phyloP scores from a whole-genome alignment of 176 grass and related monocot species.

The Lolium multiflorum region DNA sequence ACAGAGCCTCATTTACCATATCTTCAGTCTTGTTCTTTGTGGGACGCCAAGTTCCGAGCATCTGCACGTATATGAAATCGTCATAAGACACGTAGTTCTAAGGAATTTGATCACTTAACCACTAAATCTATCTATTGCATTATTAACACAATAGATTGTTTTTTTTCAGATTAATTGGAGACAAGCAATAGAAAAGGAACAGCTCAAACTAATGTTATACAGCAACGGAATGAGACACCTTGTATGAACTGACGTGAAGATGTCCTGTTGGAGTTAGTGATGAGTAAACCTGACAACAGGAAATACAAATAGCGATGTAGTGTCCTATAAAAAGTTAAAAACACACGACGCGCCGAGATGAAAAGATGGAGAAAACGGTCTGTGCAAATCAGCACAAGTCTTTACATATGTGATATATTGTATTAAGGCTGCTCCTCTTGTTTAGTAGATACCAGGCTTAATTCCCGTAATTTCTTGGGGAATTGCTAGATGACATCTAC shows the following conservation, averaged over 20 bases:
- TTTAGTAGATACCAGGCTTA: not conserved
- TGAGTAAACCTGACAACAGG: not conserved
- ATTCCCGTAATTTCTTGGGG: not conserved
- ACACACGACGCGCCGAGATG: not conserved
- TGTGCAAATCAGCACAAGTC: not conserved
- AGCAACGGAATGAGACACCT: not conserved
- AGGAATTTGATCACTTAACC: not conserved
- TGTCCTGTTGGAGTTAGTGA: not conserved
- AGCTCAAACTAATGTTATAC: not conserved
- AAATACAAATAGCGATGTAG: not conserved
- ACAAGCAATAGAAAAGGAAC: not conserved
- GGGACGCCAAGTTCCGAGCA: conserved; percentile 53
- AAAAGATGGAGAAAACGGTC: not conserved
- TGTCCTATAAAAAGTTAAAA: not conserved
- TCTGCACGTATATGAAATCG: conserved; percentile 42
- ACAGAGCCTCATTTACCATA: conserved; percentile 50
- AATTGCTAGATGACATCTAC: not conserved
- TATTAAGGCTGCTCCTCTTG: not conserved
- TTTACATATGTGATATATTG: not conserved
- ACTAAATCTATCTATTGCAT: not conserved
- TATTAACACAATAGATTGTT: not conserved
- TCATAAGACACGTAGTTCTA: not conserved
- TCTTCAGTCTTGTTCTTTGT: conserved; percentile 46
- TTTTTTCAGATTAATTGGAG: not conserved
- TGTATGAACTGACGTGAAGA: too few species aligned